Base-by-base conservation (phyloP, 352 stramenopile genomes). In the Chrysophaeum taylorii region DNA sequence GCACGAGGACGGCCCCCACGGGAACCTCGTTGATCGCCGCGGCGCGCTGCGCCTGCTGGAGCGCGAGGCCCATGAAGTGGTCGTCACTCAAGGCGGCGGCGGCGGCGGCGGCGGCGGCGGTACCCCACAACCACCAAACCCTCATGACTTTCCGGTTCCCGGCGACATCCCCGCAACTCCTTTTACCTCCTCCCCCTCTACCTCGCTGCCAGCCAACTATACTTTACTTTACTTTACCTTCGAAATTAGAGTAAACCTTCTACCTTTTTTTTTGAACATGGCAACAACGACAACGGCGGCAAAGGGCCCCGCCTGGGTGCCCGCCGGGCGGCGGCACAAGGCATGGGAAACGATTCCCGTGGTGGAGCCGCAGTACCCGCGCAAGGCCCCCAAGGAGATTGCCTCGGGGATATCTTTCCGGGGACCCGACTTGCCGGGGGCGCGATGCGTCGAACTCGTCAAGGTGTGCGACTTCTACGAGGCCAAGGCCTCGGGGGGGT, bases 391-490 rank as follows among this genome's bases (percentile, higher is more conserved):
- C 2, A 9, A 25, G 33, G 9, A 9, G 7, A 39, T 63, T 31
- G 52, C 52, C 9, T 41, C 27, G 14, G 52, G 52, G 27, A 35
- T 63, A 25, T 41, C 27, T 2, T 63, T 63, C 52, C 25, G 52
- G 9, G 52, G 39, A 2, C 27, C 41, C 21, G 52, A 63, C 29
- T 31, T 63, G 4, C 9, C 9, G 9, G 2, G 2, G 7, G 52
- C 52, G 52, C 12, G 33, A 31, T 9, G 2, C 52, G n/a, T 63
- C 5, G 52, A 63, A 15, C 52, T 63, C 52, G 27, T 63, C 52
- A 63, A 63, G 52, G 52, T 63, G 9, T 63, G 52, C 52, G 52
- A 63, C 29, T 63, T 63, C 33, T 63, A 63, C 52, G 52, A 63
- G 52, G 52, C 52, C 27, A 63, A 63, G 52, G 52, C 52, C 12